A percentile compares a stretch with the other conserved stretches of the same genome.
phyloP scores from a whole-genome alignment of 2,329 filamentous ascomycete genomes.

The Fusarium guadeloupense region DNA sequence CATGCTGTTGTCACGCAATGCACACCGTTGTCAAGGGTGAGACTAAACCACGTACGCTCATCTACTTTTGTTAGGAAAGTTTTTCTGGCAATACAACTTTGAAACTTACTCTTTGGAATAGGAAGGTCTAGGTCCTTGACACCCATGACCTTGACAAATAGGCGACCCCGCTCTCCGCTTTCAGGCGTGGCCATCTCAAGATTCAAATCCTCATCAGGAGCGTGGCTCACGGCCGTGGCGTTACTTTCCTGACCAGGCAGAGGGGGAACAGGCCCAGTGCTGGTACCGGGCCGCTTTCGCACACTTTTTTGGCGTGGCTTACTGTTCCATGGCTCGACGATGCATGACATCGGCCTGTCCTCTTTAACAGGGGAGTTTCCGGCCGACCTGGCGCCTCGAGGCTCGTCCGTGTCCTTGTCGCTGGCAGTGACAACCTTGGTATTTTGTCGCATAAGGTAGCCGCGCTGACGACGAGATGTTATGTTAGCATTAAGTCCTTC shows the following conservation, averaged over 20 bases:
- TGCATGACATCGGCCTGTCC: constrained; percentile 88
- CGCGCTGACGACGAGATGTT: constrained; percentile 78
- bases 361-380: constrained; percentile 78
- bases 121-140: constrained; percentile 96
- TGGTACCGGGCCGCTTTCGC: constrained; percentile 59
- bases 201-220: constrained; percentile 73
- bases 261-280: constrained; percentile 76
- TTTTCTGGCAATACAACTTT: neutral
- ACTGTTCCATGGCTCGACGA: constrained; percentile 95
- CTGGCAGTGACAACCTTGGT: constrained; percentile 97
- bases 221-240: constrained; percentile 69
- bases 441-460: constrained; percentile 98
- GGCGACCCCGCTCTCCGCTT: constrained; percentile 83
- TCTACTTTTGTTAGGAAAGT: constrained; percentile 59
- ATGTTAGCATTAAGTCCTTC: constrained; percentile 67
- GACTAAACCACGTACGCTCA: constrained; percentile 91
- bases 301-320: constrained; percentile 73
- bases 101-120: constrained; percentile 82
- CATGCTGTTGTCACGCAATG: constrained; percentile 97
- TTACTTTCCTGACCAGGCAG: constrained; percentile 90
- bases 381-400: constrained; percentile 65
- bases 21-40: constrained; percentile 97
- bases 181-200: constrained; percentile 72
- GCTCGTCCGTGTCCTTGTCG: constrained; percentile 71
- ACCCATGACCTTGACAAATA: constrained; percentile 99